Conservation (phyloP, 2,329 filamentous ascomycete species). For the Thielaviopsis ethacetica region DNA sequence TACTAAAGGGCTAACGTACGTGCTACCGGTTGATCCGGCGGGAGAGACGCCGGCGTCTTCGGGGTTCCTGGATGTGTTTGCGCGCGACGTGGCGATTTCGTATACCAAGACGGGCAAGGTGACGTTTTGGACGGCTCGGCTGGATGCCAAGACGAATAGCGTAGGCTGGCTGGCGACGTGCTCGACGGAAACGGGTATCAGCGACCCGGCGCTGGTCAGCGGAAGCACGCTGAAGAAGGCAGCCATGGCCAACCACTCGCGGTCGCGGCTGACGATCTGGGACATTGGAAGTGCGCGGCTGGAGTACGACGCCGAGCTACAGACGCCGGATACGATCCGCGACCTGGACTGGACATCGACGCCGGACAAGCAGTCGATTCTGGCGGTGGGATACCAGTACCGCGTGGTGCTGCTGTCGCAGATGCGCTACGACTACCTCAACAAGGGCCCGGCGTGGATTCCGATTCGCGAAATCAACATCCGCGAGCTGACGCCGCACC, state of each 20-base stretch:
- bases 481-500: constrained; percentile 67
- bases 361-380: constrained; percentile 71
- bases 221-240: constrained; percentile 78
- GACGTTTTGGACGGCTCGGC: constrained; percentile 70
- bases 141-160: constrained; percentile 40
- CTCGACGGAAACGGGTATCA: constrained; percentile 61
- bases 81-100: constrained; percentile 70
- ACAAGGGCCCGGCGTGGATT: constrained; percentile 79
- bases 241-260: constrained; percentile 58
- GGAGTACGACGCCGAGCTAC: constrained; percentile 64
- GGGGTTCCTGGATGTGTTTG: constrained; percentile 72
- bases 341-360: constrained; percentile 93
- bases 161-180: constrained; percentile 75
- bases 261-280: constrained; percentile 76
- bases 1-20: constrained; percentile 41
- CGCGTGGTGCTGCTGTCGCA: constrained; percentile 69
- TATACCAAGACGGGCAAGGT: constrained; percentile 62
- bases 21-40: constrained; percentile 75
- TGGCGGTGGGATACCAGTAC: constrained; percentile 86
- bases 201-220: constrained; percentile 59
- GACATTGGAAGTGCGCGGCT: constrained; percentile 67
- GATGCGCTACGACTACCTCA: constrained; percentile 81
- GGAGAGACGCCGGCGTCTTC: constrained; percentile 55
- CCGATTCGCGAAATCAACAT: constrained; percentile 69
- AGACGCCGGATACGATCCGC: constrained; percentile 56